Conservation (phyloP, 345 rosid species). For the Ailanthus altissimus region DNA sequence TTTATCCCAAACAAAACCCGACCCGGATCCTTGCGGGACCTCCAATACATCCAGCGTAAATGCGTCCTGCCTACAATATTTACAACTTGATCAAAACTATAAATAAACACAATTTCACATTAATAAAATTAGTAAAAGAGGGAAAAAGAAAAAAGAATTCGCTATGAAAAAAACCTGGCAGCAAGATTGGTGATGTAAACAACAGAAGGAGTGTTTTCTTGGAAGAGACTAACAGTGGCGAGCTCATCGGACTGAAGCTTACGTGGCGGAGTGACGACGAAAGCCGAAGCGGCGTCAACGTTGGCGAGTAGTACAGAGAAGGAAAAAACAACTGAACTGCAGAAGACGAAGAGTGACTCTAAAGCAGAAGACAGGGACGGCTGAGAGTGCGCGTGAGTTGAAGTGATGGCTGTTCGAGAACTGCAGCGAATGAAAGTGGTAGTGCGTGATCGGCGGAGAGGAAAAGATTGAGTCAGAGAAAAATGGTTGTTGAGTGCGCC, state of each 20-base stretch:
- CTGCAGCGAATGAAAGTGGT: conserved; percentile 12
- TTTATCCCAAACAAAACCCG: conserved; percentile 94
- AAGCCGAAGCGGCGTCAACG: conserved; percentile 65
- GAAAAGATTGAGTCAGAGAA: conserved; percentile 26
- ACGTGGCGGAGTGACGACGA: conserved; percentile 65
- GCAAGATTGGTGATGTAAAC: conserved; percentile 96
- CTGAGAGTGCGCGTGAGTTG: neutral
- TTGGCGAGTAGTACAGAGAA: conserved; percentile 54
- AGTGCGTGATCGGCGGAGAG: conserved; percentile 19
- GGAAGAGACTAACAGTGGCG: conserved; percentile 88
- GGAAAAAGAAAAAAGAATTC: neutral
- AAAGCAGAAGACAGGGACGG: conserved; percentile 28
- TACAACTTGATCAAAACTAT: neutral
- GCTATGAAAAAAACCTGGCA: conserved; percentile 45
- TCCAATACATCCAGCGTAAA: conserved; percentile 92
- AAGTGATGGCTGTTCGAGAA: neutral
- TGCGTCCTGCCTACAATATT: conserved; percentile 74
- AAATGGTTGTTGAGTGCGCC: conserved; percentile 18
- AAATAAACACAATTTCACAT: neutral
- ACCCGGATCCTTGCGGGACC: conserved; percentile 98
- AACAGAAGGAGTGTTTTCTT: conserved; percentile 95
- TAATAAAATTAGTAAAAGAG: neutral
- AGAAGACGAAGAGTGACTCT: conserved; percentile 55
- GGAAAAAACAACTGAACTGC: conserved; percentile 70
- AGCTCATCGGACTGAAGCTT: conserved; percentile 85